Evolutionary conservation across 805 yeast species (phyloP).

Genomic region (Starmera caribaea): DNA sequence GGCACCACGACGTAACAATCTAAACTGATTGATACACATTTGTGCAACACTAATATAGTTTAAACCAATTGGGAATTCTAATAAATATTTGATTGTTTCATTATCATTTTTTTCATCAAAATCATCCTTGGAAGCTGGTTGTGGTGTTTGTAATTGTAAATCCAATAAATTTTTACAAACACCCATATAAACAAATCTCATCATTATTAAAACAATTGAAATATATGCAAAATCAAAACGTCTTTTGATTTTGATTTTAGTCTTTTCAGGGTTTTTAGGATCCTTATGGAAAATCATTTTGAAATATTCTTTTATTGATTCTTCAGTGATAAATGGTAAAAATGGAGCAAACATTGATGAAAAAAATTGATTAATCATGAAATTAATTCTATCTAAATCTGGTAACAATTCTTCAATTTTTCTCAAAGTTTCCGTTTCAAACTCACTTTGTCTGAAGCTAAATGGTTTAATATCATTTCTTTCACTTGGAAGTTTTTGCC

Average conservation of each 20-base stretch:
- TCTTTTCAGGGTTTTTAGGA: constrained; percentile 1
- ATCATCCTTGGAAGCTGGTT: neutral
- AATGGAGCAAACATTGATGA: constrained; percentile 10
- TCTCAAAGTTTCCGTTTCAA: constrained; percentile 12
- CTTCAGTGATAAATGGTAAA: constrained; percentile 18
- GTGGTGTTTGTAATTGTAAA: constrained; percentile 7
- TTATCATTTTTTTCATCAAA: constrained; percentile 10
- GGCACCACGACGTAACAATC: constrained; percentile 36
- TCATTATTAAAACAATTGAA: constrained; percentile 12
- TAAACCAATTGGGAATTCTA: constrained; percentile 35
- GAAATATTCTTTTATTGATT: constrained; percentile 7
- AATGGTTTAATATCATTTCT: constrained; percentile 8
- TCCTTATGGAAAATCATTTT: constrained; percentile 4
- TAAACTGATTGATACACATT: constrained; percentile 46
- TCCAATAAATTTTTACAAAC: constrained; percentile 7
- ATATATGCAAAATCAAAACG: constrained; percentile 19
- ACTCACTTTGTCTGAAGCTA: constrained; percentile 4
- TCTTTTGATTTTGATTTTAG: constrained; percentile 7
- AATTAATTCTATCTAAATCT: constrained; percentile 8
- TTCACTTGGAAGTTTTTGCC: neutral
- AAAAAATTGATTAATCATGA: constrained; percentile 13
- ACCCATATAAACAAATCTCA: constrained; percentile 14
- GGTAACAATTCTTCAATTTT: constrained; percentile 15
- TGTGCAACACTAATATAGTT: constrained; percentile 40
- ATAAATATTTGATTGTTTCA: constrained; percentile 25